Conservation (phyloP, 192 early-diverging fungal species). For the Backusella psychrophila region DNA sequence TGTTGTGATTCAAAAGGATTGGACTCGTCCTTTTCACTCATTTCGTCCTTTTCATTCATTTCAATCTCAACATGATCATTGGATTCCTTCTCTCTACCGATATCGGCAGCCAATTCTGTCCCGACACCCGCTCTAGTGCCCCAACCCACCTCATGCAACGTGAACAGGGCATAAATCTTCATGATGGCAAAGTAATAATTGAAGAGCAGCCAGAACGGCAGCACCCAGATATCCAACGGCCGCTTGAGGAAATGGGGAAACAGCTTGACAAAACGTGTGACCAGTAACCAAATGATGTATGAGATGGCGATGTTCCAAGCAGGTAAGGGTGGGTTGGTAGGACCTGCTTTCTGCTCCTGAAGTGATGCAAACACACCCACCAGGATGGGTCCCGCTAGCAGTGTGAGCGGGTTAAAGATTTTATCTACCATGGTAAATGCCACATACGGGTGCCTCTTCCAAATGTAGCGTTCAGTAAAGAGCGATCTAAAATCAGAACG, state of each 20-base stretch:
- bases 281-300: conserved; percentile 62
- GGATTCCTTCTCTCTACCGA: conserved; percentile 1
- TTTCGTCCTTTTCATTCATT: not conserved
- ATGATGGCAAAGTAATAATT: conserved; percentile 68
- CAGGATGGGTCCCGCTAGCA: conserved; percentile 62
- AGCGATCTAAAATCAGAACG: conserved; percentile 60
- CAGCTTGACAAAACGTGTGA: conserved; percentile 64
- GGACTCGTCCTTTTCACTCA: not conserved
- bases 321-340: conserved; percentile 37
- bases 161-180: conserved; percentile 69
- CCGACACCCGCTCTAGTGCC: conserved; percentile 57
- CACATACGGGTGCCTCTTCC: conserved; percentile 63
- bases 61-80: not conserved
- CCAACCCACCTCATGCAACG: conserved; percentile 67
- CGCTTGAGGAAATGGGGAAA: conserved; percentile 62
- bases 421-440: conserved; percentile 77
- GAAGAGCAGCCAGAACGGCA: conserved; percentile 65
- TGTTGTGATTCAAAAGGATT: not conserved
- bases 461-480: conserved; percentile 60
- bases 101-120: conserved; percentile 28
- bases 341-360: conserved; percentile 30
- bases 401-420: conserved; percentile 68
- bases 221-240: conserved; percentile 60
- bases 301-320: conserved; percentile 58
- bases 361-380: conserved; percentile 51